Conservation (phyloP, 768 basidiomycete species). For the Mycena pura region DNA sequence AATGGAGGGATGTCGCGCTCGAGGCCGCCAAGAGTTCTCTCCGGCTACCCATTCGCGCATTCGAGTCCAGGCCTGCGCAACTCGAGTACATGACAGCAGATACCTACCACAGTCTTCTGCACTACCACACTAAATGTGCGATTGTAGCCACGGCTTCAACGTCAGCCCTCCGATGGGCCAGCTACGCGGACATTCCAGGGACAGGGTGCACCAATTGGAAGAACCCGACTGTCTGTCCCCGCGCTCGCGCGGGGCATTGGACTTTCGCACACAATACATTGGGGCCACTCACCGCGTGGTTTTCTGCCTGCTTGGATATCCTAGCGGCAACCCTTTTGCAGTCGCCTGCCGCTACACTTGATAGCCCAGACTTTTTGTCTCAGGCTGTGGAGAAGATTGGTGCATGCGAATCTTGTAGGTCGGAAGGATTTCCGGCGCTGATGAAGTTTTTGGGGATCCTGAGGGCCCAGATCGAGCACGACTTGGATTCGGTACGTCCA, state of each 20-base stretch:
- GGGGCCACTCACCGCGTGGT: slow-evolving; percentile 1
- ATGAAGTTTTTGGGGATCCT: not conserved
- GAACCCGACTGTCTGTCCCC: not conserved
- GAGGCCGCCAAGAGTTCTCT: not conserved
- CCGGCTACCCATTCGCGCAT: slow-evolving; percentile 1
- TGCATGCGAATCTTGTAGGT: not conserved
- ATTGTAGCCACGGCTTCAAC: not conserved
- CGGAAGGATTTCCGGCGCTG: not conserved
- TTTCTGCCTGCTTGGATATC: not conserved
- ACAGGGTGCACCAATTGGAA: slow-evolving; percentile 1
- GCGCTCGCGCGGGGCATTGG: slow-evolving; percentile 5
- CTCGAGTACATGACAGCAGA: not conserved
- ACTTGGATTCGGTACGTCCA: not conserved
- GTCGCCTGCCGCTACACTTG: not conserved
- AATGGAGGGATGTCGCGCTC: slow-evolving; percentile 7
- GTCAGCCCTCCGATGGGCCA: not conserved
- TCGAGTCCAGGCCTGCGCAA: not conserved
- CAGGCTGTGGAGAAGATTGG: not conserved
- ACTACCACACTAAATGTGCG: slow-evolving; percentile 8
- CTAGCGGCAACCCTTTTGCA: not conserved
- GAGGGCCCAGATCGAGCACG: not conserved
- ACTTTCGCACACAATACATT: not conserved
- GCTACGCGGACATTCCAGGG: not conserved
- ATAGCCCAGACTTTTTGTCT: not conserved
- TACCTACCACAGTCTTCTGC: slow-evolving; percentile 4